These are phyloP conservation scores for Hyparrhenia diplandra DNA, from an alignment of 176 grass and related monocot genomes.

Conservation along the genomic window DNA sequence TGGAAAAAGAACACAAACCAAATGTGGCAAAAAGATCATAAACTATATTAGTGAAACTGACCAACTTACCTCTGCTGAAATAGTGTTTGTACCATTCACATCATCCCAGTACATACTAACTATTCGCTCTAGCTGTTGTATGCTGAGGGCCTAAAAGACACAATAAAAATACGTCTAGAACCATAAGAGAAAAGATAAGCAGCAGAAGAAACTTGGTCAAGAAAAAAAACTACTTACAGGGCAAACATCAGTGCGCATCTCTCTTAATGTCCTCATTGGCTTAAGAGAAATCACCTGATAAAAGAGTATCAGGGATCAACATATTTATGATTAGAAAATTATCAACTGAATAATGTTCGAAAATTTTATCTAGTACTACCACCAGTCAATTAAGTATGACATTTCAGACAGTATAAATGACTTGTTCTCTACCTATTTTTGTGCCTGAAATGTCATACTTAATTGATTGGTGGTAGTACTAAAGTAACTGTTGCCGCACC, in stretches of 20 bases:
- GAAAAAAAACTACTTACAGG: conserved; percentile 60
- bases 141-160: conserved; percentile 70
- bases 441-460: background rate
- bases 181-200: background rate
- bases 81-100: conserved; percentile 76
- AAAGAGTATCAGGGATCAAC: background rate
- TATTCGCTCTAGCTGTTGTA: conserved; percentile 83
- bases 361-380: background rate
- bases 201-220: conserved; percentile 16
- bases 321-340: conserved; percentile 12
- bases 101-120: conserved; percentile 92
- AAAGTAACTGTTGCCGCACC: conserved; percentile 35
- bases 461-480: background rate
- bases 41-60: conserved; percentile 13
- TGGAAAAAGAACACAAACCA: conserved; percentile 17
- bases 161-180: conserved; percentile 25
- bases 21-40: conserved; percentile 9
- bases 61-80: conserved; percentile 73
- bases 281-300: conserved; percentile 84
- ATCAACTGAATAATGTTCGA: background rate
- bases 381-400: background rate
- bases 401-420: background rate
- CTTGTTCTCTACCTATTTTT: background rate
- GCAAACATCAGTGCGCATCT: conserved; percentile 82
- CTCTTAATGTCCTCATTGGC: conserved; percentile 69